Base-by-base conservation (phyloP, 805 yeast species). In the Saccharomycopsis schoenii region DNA sequence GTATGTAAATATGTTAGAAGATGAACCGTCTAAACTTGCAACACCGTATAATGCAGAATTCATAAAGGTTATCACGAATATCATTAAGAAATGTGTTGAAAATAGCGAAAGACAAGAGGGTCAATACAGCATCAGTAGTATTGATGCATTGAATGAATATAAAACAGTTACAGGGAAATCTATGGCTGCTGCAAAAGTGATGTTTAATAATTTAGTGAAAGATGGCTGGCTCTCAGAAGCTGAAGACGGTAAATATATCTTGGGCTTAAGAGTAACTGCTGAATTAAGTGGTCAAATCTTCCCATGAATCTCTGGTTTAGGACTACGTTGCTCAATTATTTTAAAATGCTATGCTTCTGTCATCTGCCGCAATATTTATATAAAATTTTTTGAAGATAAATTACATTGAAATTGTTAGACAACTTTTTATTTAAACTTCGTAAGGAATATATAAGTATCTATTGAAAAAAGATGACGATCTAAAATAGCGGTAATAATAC, bases 21-120 rank as follows among this genome's bases (percentile, higher is more conserved):
- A 64, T 36, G 50, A 40, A 25, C 55, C 60, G 14, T 55, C 63
- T 2, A 62, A 61, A 24, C 12, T 62, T 8, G 37, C 52, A 17
- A 62, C 66, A 0, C 47, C 60, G 15, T 62, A 47, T 34, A 39
- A 17, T n/a, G 60, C 66, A 4, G 64, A 62, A 14, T 61, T 58
- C 15, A 54, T 64, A 24, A 37, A 55, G n/a, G 63, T 60, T 17
- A 56, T 64, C 10, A 52, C 54, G 10, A 19, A 15, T 14, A 37
- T 61, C 15, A 60, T 64, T 29, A 55, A 61, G 39, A 37, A 21
- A 14, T 58, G 58, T 25, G 36, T 56, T 15, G 62, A 59, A 17
- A 50, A 37, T 14, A 55, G 55, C n/a, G 52, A 37, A 10, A 17
- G 39, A 12, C 25, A 11, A 21, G 37, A 52, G 4, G 39, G 52